Evolutionary conservation across 2,329 filamentous ascomycete genomes (phyloP), one percentile per base, ranked within the genome.

Genomic region (Coleophoma crateriformis): DNA sequence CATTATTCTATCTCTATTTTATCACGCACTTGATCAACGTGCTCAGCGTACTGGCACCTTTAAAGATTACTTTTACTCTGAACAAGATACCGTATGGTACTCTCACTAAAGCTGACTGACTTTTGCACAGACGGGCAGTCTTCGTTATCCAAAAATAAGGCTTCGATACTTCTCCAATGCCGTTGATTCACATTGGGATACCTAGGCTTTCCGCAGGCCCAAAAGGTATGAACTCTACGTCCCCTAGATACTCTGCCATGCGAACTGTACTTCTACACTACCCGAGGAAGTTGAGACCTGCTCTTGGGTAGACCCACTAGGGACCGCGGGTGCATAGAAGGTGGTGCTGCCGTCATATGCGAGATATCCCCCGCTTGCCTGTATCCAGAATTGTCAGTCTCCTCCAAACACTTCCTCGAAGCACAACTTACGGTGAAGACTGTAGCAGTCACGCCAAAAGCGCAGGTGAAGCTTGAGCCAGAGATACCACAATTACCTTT

Each of bases 401-500:
- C 34, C 19, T 7, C 10, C 14, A 33, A 27, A 27, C 2, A 10
- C 3, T 27, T 10, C 8, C 27, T 2, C 6, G 6, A 20, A 17
- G n/a, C 4, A 44, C 38, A 47, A 59, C 61, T 63, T 60, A 62
- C 65, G 32, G 56, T 63, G 47, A 68, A 68, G 7, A 61, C 59
- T 7, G 68, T 66, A 12, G 67, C 63, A 8, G 62, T 67, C 5
- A 76, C 71, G n/a, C 69, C 65, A 3, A 70, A 69, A 4, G 71
- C 78, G 61, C 84, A 87, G 13, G 68, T 74, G 39, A 87, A 71
- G 6, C 67, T 68, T n/a, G 73, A 75, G 3, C 69, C 65, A 4
- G 74, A 68, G 42, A 87, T 71, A 1, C 74, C 76, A 56, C 84
- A 88, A 13, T 63, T 66, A 7, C 81, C 81, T 60, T 82, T 84